These are phyloP conservation scores for Echeveria elegans DNA, from an alignment of 164 flowering plant species.

Conservation along the genomic window DNA sequence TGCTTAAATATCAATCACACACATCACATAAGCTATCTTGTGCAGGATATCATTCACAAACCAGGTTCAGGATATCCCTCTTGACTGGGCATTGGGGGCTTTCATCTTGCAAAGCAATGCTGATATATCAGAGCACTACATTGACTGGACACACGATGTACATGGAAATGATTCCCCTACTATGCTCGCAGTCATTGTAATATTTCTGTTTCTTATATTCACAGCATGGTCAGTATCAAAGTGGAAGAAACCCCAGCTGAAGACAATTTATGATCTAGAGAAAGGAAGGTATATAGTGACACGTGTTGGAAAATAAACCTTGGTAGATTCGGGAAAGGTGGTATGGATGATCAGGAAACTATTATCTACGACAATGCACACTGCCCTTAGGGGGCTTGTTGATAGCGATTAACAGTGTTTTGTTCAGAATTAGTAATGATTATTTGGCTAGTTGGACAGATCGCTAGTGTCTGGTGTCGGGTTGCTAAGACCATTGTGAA, in stretches of 20 bases:
- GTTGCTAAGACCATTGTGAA: not conserved
- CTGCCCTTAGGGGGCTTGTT: no score
- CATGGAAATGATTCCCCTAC: constrained; percentile 33
- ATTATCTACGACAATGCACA: no score
- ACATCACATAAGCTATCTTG: not conserved
- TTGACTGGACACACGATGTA: constrained; percentile 26
- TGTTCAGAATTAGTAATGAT: no score
- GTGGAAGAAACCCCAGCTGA: constrained; percentile 73
- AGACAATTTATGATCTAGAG: constrained; percentile 88
- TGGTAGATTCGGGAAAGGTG: no score
- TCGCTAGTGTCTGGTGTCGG: not conserved
- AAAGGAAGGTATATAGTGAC: constrained; percentile 84
- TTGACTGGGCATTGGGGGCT: constrained; percentile 98
- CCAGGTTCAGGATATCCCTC: constrained; percentile 58
- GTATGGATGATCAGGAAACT: no score
- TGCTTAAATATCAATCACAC: not conserved
- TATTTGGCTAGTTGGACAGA: no score
- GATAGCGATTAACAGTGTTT: no score
- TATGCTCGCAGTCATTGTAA: constrained; percentile 31
- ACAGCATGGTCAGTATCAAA: constrained; percentile 50
- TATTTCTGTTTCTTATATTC: constrained; percentile 31
- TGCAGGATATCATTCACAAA: constrained; percentile 66
- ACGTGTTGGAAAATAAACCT: constrained; percentile 33
- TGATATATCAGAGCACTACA: constrained; percentile 14
- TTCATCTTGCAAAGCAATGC: constrained; percentile 59